A percentile compares a stretch with the other conserved stretches of the same genome.
These are phyloP conservation scores for Pezicula radicicola DNA, from an alignment of 2,329 filamentous ascomycete species.

Conservation along the genomic window DNA sequence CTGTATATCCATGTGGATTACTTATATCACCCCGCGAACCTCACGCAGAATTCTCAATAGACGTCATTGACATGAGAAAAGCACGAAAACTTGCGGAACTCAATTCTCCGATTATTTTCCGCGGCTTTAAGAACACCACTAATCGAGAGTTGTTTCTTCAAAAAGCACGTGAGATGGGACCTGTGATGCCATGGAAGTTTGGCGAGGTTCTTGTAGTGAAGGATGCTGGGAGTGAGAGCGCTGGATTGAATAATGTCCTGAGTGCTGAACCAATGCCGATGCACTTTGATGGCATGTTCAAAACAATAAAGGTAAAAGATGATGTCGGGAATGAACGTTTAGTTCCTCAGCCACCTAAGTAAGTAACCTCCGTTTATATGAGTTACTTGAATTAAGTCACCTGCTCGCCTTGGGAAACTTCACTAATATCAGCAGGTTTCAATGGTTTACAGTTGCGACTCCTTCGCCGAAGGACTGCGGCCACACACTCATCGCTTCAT, in stretches of 20 bases:
- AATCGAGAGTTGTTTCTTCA: slow-evolving; percentile 41
- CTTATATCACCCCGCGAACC: slow-evolving; percentile 33
- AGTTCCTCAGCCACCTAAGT: slow-evolving; percentile 41
- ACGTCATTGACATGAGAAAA: slow-evolving; percentile 40
- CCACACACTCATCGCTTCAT: slow-evolving; percentile 52
- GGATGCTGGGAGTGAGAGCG: slow-evolving; percentile 40
- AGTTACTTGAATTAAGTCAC: no score
- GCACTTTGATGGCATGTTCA: slow-evolving; percentile 56
- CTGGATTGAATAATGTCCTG: slow-evolving; percentile 49
- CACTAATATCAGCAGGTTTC: slow-evolving; percentile 35
- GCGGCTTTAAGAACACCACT: slow-evolving; percentile 46
- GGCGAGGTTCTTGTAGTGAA: slow-evolving; percentile 49
- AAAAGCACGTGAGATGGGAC: slow-evolving; percentile 45
- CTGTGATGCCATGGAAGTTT: slow-evolving; percentile 49
- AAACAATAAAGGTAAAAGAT: slow-evolving; percentile 39
- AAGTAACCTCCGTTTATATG: slow-evolving; percentile 12
- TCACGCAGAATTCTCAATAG: slow-evolving; percentile 32
- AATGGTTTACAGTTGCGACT: slow-evolving; percentile 47
- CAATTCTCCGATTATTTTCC: slow-evolving; percentile 51
- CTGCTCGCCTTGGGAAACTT: not conserved
- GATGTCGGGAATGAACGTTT: slow-evolving; percentile 37
- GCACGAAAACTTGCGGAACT: slow-evolving; percentile 42
- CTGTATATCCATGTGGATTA: slow-evolving; percentile 45
- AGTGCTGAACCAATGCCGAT: slow-evolving; percentile 54
- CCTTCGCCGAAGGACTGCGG: slow-evolving; percentile 47